Conservation (phyloP, 768 basidiomycete genomes). For the Collybia sordida region DNA sequence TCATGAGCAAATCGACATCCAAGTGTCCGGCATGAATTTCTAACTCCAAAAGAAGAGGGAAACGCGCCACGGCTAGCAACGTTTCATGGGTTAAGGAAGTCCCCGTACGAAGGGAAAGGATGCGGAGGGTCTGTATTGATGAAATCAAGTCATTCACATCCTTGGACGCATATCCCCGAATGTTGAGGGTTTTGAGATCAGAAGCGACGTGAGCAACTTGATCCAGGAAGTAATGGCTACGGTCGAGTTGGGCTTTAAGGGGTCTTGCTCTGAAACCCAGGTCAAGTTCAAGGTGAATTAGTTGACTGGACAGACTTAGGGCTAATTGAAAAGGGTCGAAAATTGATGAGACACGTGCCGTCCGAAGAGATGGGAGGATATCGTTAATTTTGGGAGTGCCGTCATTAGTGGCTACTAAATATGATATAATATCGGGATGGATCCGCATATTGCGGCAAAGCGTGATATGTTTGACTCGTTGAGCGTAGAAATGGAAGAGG, state of each 20-base stretch:
- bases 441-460: slow-evolving; percentile 26
- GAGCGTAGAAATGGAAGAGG: slow-evolving; percentile 31
- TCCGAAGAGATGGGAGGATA: slow-evolving; percentile 27
- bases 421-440: slow-evolving; percentile 20
- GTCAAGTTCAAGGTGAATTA: slow-evolving; percentile 37
- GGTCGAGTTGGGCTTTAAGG: slow-evolving; percentile 13
- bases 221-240: slow-evolving; percentile 25
- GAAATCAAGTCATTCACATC: slow-evolving; percentile 30
- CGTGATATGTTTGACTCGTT: slow-evolving; percentile 34
- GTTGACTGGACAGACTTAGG: slow-evolving; percentile 32
- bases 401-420: slow-evolving; percentile 13
- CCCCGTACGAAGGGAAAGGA: slow-evolving; percentile 39
- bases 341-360: slow-evolving; percentile 27
- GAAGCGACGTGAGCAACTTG: slow-evolving; percentile 25
- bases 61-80: slow-evolving; percentile 32
- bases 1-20: slow-evolving; percentile 20
- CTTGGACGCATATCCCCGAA: slow-evolving; percentile 36
- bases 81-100: slow-evolving; percentile 33
- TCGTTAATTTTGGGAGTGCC: background rate
- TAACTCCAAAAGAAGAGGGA: slow-evolving; percentile 37
- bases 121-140: slow-evolving; percentile 28
- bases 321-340: slow-evolving; percentile 21
- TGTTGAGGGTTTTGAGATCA: slow-evolving; percentile 30
- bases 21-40: slow-evolving; percentile 44
- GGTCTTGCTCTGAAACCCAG: slow-evolving; percentile 32